Evolutionary conservation across 805 yeast species (phyloP).

Genomic region (Candida ficus): DNA sequence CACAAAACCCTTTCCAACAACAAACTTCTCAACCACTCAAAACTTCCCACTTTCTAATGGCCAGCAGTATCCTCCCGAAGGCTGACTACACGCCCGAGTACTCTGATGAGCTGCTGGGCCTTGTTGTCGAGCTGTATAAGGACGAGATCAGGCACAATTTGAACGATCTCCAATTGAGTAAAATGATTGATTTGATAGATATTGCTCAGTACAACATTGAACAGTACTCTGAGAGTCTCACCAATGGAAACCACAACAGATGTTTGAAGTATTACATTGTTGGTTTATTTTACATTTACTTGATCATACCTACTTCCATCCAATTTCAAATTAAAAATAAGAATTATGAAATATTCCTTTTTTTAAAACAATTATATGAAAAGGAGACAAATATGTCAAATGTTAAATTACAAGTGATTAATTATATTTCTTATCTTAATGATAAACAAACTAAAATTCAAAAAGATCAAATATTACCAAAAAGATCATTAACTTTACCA

Average conservation of each 20-base stretch:
- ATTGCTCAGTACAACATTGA: constrained; percentile 32
- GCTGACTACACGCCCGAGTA: constrained; percentile 33
- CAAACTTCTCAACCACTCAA: too few species aligned
- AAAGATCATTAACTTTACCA: constrained; percentile 32
- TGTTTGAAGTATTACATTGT: constrained; percentile 30
- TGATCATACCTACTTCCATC: constrained; percentile 34
- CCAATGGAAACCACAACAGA: constrained; percentile 19
- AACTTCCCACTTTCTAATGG: background rate
- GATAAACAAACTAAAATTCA: constrained; percentile 10
- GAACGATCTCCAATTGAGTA: constrained; percentile 29
- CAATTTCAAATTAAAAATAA: constrained; percentile 37
- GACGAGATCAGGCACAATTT: constrained; percentile 28
- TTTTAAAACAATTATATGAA: constrained; percentile 31
- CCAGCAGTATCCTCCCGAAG: constrained; percentile 6
- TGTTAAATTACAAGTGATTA: constrained; percentile 31
- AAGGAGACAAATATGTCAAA: constrained; percentile 35
- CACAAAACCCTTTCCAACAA: too few species aligned
- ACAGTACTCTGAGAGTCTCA: constrained; percentile 22
- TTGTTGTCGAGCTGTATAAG: constrained; percentile 27
- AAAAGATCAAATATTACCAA: background rate
- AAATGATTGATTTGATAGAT: constrained; percentile 33
- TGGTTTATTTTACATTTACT: constrained; percentile 32
- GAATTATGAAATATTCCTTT: constrained; percentile 32
- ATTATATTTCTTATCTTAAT: constrained; percentile 28
- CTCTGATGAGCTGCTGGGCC: constrained; percentile 31